These are phyloP conservation scores for Paraconiothyrium sp. DNA, from an alignment of 2,329 filamentous ascomycete genomes.

Conservation along the genomic window DNA sequence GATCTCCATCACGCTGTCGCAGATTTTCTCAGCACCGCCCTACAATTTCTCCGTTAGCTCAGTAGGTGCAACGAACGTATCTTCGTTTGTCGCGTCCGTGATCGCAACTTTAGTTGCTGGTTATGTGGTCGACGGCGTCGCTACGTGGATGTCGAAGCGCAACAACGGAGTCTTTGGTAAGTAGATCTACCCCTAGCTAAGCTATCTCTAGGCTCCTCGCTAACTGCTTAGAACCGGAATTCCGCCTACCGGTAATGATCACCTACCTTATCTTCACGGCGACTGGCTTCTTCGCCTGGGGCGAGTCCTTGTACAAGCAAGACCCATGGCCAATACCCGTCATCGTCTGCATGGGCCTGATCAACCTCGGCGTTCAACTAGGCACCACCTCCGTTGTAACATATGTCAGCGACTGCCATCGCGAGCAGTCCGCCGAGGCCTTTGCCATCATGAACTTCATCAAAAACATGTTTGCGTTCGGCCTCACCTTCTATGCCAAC, in stretches of 20 bases:
- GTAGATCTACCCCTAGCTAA: constrained; percentile 4
- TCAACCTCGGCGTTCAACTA: constrained; percentile 37
- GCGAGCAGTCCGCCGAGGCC: constrained; percentile 35
- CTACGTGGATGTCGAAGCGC: constrained; percentile 33
- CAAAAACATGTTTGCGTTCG: constrained; percentile 40
- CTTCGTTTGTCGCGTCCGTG: constrained; percentile 34
- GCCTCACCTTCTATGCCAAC: constrained; percentile 34
- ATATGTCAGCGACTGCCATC: constrained; percentile 36
- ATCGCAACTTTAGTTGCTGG: constrained; percentile 31
- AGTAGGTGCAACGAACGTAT: constrained; percentile 35
- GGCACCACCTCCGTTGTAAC: constrained; percentile 34
- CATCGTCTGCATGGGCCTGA: constrained; percentile 37
- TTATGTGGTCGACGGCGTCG: constrained; percentile 32
- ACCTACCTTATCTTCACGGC: constrained; percentile 34
- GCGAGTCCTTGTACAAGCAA: constrained; percentile 25
- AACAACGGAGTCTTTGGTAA: constrained; percentile 35
- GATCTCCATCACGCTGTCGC: constrained; percentile 37
- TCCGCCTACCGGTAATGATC: constrained; percentile 35
- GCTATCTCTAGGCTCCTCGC: background rate
- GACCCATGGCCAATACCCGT: constrained; percentile 38
- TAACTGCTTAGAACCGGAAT: constrained; percentile 33
- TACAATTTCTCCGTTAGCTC: constrained; percentile 37
- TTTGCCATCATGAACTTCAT: constrained; percentile 41
- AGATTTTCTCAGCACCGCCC: constrained; percentile 37
- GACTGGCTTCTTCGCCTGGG: constrained; percentile 38